These are phyloP conservation scores for Trypanosoma theileri DNA, from an alignment of 208 protist species.

Conservation along the genomic window DNA sequence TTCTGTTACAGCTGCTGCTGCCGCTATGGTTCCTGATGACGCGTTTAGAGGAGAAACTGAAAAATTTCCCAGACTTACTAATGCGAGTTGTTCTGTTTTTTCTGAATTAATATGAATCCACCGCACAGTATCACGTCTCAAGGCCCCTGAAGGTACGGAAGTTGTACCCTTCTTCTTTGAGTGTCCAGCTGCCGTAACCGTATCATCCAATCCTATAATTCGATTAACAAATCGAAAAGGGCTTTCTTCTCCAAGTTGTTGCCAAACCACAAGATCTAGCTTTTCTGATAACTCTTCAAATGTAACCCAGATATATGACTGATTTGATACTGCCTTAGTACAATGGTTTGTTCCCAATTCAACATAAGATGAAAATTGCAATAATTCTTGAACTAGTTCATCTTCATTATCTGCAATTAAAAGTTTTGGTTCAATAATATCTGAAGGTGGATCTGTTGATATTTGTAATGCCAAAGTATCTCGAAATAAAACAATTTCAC, in stretches of 20 bases:
- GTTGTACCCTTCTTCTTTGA: slow-evolving; percentile 11
- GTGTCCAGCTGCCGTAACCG: background rate
- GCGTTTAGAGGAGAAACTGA: background rate
- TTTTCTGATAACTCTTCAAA: slow-evolving; percentile 64
- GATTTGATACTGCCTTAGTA: slow-evolving; percentile 8
- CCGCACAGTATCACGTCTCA: slow-evolving; percentile 19
- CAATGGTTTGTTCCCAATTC: background rate
- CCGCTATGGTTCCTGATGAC: no score
- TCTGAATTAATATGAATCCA: slow-evolving; percentile 40
- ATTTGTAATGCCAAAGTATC: slow-evolving; percentile 72
- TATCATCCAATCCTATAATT: slow-evolving; percentile 8
- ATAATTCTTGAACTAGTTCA: slow-evolving; percentile 49
- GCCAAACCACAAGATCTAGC: slow-evolving; percentile 73
- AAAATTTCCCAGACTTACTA: slow-evolving; percentile 20
- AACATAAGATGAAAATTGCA: slow-evolving; percentile 7
- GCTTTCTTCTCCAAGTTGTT: slow-evolving; percentile 33
- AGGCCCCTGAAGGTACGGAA: background rate
- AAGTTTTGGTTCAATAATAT: slow-evolving; percentile 26
- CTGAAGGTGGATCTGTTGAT: slow-evolving; percentile 50
- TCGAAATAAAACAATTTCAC: slow-evolving; percentile 57
- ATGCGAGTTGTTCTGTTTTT: slow-evolving; percentile 25
- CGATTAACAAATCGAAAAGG: slow-evolving; percentile 28
- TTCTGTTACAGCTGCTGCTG: no score
- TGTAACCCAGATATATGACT: slow-evolving; percentile 62
- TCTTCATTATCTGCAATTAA: slow-evolving; percentile 34